These are phyloP conservation scores for Hypocreales sp. DNA, from an alignment of 2,329 filamentous ascomycete species.

Conservation along the genomic window DNA sequence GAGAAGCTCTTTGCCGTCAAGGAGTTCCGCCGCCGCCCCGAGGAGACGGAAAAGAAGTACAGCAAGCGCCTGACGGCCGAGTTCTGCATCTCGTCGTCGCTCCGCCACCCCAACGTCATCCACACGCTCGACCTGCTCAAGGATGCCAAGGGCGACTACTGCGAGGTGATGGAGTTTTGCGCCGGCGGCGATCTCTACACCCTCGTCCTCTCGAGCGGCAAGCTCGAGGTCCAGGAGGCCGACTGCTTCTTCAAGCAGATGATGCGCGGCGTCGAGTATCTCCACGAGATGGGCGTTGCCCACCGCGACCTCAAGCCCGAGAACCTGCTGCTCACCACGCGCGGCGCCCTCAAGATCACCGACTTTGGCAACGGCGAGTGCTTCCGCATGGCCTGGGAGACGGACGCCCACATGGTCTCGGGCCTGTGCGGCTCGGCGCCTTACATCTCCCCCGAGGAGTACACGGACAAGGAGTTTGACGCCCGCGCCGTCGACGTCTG, in stretches of 20 bases:
- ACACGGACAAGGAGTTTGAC: conserved; percentile 89
- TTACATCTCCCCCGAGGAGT: conserved; percentile 96
- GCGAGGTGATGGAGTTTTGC: conserved; percentile 99
- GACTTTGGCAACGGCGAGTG: conserved; percentile 98
- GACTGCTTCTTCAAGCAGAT: conserved; percentile 99
- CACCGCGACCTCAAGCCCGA: conserved; percentile 95
- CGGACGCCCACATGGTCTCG: conserved; percentile 94
- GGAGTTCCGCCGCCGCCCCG: conserved; percentile 86
- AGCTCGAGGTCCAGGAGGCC: conserved; percentile 81
- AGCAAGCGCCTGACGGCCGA: conserved; percentile 94
- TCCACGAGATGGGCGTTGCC: conserved; percentile 98
- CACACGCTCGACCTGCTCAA: conserved; percentile 91
- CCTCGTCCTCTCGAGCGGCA: conserved; percentile 76
- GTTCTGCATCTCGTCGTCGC: conserved; percentile 94
- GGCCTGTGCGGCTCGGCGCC: conserved; percentile 92
- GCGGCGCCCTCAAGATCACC: conserved; percentile 89
- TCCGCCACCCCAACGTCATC: conserved; percentile 95
- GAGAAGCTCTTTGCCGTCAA: conserved; percentile 97
- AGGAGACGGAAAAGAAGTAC: conserved; percentile 94
- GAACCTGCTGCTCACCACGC: conserved; percentile 84
- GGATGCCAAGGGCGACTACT: conserved; percentile 93
- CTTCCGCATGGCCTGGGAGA: conserved; percentile 99
- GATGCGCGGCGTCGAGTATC: conserved; percentile 97
- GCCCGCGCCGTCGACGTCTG: conserved; percentile 95
- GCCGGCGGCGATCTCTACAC: conserved; percentile 93